Conservation (phyloP, 805 yeast species). For the Tetrapisispora arboricola region DNA sequence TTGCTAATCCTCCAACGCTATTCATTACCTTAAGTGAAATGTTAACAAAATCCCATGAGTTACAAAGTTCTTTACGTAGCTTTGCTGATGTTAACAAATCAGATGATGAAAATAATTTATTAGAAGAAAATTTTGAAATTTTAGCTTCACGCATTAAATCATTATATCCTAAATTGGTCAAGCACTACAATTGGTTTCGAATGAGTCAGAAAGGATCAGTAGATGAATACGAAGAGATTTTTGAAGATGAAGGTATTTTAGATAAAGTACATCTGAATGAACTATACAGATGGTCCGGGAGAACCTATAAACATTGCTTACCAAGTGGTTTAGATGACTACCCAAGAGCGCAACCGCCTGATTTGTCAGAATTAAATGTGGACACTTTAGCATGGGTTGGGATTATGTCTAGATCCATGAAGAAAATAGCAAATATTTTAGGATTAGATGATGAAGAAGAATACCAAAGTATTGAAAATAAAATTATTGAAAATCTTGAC, state of each 20-base stretch:
- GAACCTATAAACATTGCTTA: constrained; percentile 73
- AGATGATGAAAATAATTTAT: constrained; percentile 36
- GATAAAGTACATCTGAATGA: constrained; percentile 42
- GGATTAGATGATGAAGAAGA: constrained; percentile 50
- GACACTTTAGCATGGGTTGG: constrained; percentile 92
- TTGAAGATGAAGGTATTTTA: constrained; percentile 20
- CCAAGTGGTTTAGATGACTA: constrained; percentile 95
- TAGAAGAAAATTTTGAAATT: constrained; percentile 49
- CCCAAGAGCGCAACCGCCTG: constrained; percentile 76
- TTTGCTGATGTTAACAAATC: constrained; percentile 14
- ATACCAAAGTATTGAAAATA: constrained; percentile 44
- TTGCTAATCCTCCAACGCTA: constrained; percentile 93
- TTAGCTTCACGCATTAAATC: constrained; percentile 45
- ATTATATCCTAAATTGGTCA: constrained; percentile 66
- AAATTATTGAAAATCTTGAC: constrained; percentile 56
- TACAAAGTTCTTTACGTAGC: constrained; percentile 7
- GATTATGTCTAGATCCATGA: constrained; percentile 77
- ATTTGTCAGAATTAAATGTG: constrained; percentile 80
- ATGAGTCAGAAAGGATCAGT: constrained; percentile 67
- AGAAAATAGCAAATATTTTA: constrained; percentile 54
- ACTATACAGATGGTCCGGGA: constrained; percentile 88
- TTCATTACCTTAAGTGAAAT: constrained; percentile 60
- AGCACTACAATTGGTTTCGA: constrained; percentile 80
- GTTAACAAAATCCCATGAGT: constrained; percentile 35
- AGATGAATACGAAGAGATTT: constrained; percentile 47